Percentiles rank a stretch among this genome's conserved stretches.
Evolutionary conservation across 169 alveolate genomes (phyloP).

Genomic region (Plasmodium coatneyi): DNA sequence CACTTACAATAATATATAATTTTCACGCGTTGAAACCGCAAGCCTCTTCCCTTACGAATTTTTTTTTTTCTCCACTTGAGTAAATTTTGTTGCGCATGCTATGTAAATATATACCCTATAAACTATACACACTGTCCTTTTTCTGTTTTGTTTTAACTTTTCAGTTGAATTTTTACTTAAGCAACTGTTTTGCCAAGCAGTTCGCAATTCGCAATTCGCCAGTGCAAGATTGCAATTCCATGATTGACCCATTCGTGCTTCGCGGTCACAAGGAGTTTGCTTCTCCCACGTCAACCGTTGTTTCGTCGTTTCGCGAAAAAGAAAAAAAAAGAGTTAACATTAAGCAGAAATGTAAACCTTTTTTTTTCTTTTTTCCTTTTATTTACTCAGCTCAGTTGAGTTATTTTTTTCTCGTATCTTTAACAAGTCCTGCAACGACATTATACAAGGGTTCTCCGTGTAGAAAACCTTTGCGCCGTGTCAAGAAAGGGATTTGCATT

Average conservation of each 20-base stretch:
- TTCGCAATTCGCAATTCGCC: neutral
- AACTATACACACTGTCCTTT: neutral
- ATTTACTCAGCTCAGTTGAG: neutral
- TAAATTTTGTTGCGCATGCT: neutral
- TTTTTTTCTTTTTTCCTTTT: neutral
- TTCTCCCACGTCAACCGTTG: neutral
- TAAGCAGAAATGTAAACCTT: neutral
- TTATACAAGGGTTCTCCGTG: neutral
- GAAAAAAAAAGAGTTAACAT: neutral
- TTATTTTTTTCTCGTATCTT: neutral
- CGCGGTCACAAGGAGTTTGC: neutral
- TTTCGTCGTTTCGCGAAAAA: neutral
- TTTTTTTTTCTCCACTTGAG: neutral
- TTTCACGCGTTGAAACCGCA: neutral
- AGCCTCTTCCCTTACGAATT: neutral
- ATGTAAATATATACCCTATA: neutral
- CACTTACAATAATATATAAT: neutral
- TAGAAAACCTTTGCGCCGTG: neutral
- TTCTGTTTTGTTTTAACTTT: neutral
- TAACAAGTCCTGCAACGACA: neutral
- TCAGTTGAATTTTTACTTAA: neutral
- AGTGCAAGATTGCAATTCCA: neutral
- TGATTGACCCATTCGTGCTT: neutral
- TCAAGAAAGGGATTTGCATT: neutral
- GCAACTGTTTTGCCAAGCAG: neutral